A percentile compares a stretch with the other conserved stretches of the same genome.
These are phyloP conservation scores for Allium fistulosum DNA, from an alignment of 106 monocot genomes.

Conservation along the genomic window DNA sequence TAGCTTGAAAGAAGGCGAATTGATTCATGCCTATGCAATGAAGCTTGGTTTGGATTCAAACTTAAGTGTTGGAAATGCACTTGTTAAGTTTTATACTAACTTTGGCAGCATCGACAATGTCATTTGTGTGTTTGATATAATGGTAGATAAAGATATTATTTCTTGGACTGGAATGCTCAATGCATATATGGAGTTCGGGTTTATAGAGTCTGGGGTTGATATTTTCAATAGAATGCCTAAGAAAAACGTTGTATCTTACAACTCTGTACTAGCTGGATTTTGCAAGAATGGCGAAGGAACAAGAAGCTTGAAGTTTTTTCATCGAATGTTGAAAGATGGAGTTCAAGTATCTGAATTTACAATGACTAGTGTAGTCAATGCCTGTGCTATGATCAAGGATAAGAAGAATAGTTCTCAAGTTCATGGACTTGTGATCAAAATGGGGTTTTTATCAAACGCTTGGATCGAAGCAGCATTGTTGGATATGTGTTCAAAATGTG, in stretches of 20 bases:
- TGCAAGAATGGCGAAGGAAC: slow-evolving; percentile 50
- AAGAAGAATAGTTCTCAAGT: slow-evolving; percentile 49
- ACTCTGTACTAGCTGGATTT: slow-evolving; percentile 70
- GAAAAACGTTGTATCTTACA: slow-evolving; percentile 61
- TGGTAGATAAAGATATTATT: slow-evolving; percentile 63
- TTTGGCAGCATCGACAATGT: slow-evolving; percentile 47
- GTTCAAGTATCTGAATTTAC: slow-evolving; percentile 62
- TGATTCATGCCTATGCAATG: slow-evolving; percentile 58
- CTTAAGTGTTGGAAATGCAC: slow-evolving; percentile 66
- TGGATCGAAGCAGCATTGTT: slow-evolving; percentile 65
- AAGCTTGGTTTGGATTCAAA: slow-evolving; percentile 75
- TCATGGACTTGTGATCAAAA: slow-evolving; percentile 67
- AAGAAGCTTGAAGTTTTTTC: slow-evolving; percentile 46
- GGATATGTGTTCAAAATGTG: slow-evolving; percentile 75
- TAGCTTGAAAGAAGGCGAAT: slow-evolving; percentile 21
- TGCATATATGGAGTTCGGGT: slow-evolving; percentile 69
- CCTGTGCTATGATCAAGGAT: slow-evolving; percentile 39
- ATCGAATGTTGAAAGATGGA: slow-evolving; percentile 36
- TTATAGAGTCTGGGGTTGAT: slow-evolving; percentile 46
- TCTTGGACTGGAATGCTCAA: slow-evolving; percentile 72
- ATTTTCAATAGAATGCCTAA: slow-evolving; percentile 55
- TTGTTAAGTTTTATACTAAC: slow-evolving; percentile 59
- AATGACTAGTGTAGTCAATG: slow-evolving; percentile 37
- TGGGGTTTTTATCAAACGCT: slow-evolving; percentile 33
- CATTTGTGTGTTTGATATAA: slow-evolving; percentile 42